Evolutionary conservation across 805 yeast genomes (phyloP).

Genomic region (Candida oleophila): DNA sequence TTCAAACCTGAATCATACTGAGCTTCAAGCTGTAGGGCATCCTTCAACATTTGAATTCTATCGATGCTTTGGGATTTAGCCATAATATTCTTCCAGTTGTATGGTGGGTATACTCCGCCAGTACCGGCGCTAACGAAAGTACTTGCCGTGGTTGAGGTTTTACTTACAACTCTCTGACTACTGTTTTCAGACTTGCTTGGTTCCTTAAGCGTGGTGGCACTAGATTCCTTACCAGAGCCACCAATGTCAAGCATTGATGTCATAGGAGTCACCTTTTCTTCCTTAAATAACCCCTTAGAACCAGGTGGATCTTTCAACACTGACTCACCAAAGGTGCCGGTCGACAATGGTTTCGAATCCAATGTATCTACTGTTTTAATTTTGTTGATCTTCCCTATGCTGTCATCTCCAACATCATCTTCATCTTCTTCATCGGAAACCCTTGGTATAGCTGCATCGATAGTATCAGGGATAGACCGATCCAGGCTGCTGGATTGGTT

Average conservation of each 20-base stretch:
- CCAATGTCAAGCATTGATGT: constrained; percentile 11
- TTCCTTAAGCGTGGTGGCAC: background rate
- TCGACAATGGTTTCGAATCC: constrained; percentile 1
- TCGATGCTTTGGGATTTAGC: constrained; percentile 39
- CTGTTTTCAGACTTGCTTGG: background rate
- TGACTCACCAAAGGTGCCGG: constrained; percentile 20
- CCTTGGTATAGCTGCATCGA: constrained; percentile 38
- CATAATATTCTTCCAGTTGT: constrained; percentile 43
- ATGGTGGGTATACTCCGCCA: constrained; percentile 26
- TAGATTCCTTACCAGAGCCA: background rate
- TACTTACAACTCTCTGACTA: background rate
- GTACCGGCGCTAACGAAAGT: background rate
- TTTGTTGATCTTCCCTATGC: constrained; percentile 2
- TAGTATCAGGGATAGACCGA: constrained; percentile 40
- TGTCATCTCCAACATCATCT: background rate
- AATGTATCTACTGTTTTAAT: constrained; percentile 7
- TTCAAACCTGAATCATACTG: constrained; percentile 57
- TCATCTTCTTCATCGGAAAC: constrained; percentile 26
- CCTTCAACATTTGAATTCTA: constrained; percentile 41
- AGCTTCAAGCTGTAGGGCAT: constrained; percentile 41
- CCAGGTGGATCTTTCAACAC: constrained; percentile 22
- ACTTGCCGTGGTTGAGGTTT: background rate
- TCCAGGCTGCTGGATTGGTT: constrained; percentile 22
- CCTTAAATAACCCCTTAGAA: constrained; percentile 21
- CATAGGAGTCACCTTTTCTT: constrained; percentile 25